These are phyloP conservation scores for Pyrus hybrid DNA, from an alignment of 331 rosid genomes.

Conservation along the genomic window DNA sequence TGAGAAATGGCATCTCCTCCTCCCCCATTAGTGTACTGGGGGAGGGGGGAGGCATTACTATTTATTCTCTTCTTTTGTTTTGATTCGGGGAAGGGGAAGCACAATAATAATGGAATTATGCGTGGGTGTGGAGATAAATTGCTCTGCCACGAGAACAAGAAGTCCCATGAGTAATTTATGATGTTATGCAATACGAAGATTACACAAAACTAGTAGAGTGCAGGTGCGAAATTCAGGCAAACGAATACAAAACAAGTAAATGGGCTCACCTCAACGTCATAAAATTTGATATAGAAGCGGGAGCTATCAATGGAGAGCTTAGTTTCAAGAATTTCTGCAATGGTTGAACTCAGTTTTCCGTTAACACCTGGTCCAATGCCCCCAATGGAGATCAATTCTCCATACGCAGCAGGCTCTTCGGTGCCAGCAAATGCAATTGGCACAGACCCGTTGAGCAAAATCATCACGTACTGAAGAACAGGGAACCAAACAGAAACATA, in stretches of 20 bases:
- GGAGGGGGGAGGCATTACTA: too few relatives aligned
- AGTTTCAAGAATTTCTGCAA: conserved; percentile 83
- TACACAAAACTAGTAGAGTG: not conserved
- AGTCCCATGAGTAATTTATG: not conserved
- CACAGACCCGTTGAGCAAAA: conserved; percentile 71
- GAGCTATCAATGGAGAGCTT: conserved; percentile 75
- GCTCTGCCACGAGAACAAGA: not conserved
- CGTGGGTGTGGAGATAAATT: not conserved
- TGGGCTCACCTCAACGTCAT: conserved; percentile 56
- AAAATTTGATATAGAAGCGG: conserved; percentile 85
- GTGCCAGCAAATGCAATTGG: conserved; percentile 85
- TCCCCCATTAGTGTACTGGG: too few relatives aligned
- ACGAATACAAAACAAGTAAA: not conserved
- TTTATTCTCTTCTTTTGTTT: not conserved
- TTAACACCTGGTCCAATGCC: conserved; percentile 78
- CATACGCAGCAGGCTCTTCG: conserved; percentile 92
- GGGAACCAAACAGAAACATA: not conserved
- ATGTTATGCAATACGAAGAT: not conserved
- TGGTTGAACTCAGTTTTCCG: conserved; percentile 77
- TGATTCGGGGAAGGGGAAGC: not conserved
- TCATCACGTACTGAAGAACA: conserved; percentile 74
- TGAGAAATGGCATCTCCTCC: not conserved
- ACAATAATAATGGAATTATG: not conserved
- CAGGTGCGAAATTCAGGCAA: not conserved
- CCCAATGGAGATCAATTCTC: conserved; percentile 77